Percentiles rank a stretch among this genome's conserved stretches.
Evolutionary conservation across 106 monocot genomes (phyloP).

Genomic region (Triglochin maritima): DNA sequence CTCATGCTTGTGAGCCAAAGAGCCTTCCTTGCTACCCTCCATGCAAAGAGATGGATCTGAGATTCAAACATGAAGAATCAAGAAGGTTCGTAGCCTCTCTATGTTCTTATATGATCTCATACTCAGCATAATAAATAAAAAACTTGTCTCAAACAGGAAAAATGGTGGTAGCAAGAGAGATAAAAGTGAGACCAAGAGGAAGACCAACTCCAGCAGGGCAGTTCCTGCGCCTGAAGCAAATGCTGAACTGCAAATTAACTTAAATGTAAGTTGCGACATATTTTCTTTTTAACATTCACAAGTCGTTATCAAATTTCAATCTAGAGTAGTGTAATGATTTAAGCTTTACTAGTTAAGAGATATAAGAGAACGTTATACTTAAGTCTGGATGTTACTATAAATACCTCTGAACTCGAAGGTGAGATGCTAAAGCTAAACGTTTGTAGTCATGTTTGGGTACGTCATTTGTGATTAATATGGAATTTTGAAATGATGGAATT

Average conservation of each 20-base stretch:
- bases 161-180: slow-evolving; percentile 14
- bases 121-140: neutral
- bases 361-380: too few relatives aligned
- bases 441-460: too few relatives aligned
- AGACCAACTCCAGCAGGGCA: slow-evolving; percentile 28
- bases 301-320: too few relatives aligned
- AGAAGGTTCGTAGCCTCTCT: slow-evolving; percentile 30
- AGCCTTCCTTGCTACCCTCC: slow-evolving; percentile 71
- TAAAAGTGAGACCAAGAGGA: slow-evolving; percentile 24
- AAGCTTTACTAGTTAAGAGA: too few relatives aligned
- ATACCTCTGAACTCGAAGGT: too few relatives aligned
- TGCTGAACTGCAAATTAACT: slow-evolving; percentile 63
- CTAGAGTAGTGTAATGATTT: too few relatives aligned
- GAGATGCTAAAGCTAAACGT: too few relatives aligned
- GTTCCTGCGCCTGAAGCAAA: slow-evolving; percentile 74
- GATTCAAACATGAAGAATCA: slow-evolving; percentile 46
- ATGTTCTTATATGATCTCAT: neutral
- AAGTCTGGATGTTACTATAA: too few relatives aligned
- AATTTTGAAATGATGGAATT: too few relatives aligned
- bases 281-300: neutral
- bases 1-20: slow-evolving; percentile 60
- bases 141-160: slow-evolving; percentile 12
- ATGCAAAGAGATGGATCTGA: slow-evolving; percentile 77
- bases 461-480: too few relatives aligned
- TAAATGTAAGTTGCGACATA: slow-evolving; percentile 35